Percentiles rank a stretch among this genome's conserved stretches.
These are phyloP conservation scores for Mycena pura DNA, from an alignment of 768 basidiomycete species.

Conservation along the genomic window DNA sequence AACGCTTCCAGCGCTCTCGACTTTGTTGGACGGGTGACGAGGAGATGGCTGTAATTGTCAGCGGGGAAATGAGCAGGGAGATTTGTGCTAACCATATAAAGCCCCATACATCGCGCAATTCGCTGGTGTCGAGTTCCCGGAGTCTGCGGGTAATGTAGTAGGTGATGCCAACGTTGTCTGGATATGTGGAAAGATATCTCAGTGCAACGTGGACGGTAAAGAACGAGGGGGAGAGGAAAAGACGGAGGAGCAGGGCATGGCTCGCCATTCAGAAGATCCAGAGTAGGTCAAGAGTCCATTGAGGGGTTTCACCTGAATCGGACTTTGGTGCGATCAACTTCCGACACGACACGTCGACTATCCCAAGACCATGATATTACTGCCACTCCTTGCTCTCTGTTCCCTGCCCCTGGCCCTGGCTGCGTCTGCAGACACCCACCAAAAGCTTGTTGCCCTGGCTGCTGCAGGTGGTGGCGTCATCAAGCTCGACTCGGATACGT, in stretches of 20 bases:
- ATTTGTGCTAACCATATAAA: constrained; percentile 73
- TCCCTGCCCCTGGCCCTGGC: constrained; percentile 41
- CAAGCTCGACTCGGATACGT: constrained; percentile 75
- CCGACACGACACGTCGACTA: constrained; percentile 44
- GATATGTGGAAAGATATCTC: constrained; percentile 81
- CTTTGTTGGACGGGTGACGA: constrained; percentile 90
- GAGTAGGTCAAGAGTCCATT: neutral
- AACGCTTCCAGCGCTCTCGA: constrained; percentile 95
- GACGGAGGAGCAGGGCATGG: constrained; percentile 87
- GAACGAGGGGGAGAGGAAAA: constrained; percentile 91
- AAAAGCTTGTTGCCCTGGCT: constrained; percentile 74
- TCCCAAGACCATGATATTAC: constrained; percentile 32
- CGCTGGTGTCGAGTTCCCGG: constrained; percentile 66
- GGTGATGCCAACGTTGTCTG: constrained; percentile 90
- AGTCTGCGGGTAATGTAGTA: constrained; percentile 87
- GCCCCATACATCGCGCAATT: constrained; percentile 87
- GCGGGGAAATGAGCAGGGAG: constrained; percentile 21
- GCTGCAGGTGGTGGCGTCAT: constrained; percentile 79
- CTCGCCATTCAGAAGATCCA: constrained; percentile 53
- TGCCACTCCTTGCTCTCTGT: constrained; percentile 34
- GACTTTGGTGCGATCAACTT: too few relatives aligned
- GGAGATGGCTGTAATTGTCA: constrained; percentile 73
- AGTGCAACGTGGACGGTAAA: constrained; percentile 95
- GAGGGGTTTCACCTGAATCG: too few relatives aligned
- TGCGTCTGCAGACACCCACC: constrained; percentile 41